A percentile compares a stretch with the other conserved stretches of the same genome.
phyloP scores from a whole-genome alignment of 805 yeast genomes.

The Metschnikowia lachancei region DNA sequence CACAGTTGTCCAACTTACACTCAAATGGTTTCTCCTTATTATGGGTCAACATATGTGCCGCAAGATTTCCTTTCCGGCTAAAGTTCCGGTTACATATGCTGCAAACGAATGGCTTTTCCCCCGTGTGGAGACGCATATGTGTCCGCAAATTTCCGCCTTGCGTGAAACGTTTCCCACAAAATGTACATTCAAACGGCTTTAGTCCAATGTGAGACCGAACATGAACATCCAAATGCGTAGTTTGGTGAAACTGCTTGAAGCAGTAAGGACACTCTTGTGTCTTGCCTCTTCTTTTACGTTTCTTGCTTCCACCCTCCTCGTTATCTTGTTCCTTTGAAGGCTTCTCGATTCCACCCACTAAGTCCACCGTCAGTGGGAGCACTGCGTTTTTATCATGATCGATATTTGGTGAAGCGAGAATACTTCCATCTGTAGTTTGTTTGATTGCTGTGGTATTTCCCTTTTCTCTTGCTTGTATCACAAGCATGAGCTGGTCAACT shows the following conservation, averaged over 20 bases:
- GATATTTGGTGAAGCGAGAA: constrained; percentile 43
- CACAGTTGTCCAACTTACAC: constrained; percentile 79
- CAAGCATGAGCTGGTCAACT: constrained; percentile 87
- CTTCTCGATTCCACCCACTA: constrained; percentile 80
- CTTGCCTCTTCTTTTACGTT: constrained; percentile 36
- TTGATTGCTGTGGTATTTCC: constrained; percentile 64
- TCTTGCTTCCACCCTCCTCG: constrained; percentile 22
- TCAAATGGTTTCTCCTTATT: constrained; percentile 72
- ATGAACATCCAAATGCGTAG: constrained; percentile 91
- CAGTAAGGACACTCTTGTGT: constrained; percentile 75
- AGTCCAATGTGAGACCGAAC: constrained; percentile 82
- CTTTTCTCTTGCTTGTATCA: constrained; percentile 83
- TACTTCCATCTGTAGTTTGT: constrained; percentile 67
- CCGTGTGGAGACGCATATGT: constrained; percentile 82
- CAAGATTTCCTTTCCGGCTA: constrained; percentile 87
- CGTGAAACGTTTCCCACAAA: constrained; percentile 77
- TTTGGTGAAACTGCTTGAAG: constrained; percentile 74
- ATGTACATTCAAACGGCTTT: constrained; percentile 77
- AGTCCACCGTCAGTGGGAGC: constrained; percentile 54
- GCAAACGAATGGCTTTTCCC: constrained; percentile 87
- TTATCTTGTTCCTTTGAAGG: constrained; percentile 29
- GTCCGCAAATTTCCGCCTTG: constrained; percentile 90
- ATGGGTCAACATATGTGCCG: constrained; percentile 84
- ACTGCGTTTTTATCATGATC: constrained; percentile 31
- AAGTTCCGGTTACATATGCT: constrained; percentile 71